Conservation (phyloP, 495 filamentous ascomycete species). For the Podospora bellae-mahoneyi region DNA sequence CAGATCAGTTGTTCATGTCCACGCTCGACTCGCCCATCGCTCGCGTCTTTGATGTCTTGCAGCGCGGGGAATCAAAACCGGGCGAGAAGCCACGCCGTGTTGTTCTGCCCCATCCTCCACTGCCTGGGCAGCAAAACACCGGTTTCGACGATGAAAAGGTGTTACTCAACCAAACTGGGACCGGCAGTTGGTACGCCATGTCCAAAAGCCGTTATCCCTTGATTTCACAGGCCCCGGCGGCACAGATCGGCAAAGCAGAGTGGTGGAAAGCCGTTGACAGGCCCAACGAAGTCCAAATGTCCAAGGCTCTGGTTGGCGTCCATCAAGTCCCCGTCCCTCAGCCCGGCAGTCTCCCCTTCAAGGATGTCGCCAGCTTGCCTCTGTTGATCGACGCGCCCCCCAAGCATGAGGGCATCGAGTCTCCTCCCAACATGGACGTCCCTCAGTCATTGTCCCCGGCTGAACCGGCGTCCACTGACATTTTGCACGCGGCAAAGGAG, state of each 20-base stretch:
- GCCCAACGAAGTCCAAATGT: slow-evolving; percentile 34
- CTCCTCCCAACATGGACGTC: neutral
- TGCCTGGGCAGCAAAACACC: slow-evolving; percentile 58
- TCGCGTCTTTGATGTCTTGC: slow-evolving; percentile 85
- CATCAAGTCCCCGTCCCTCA: slow-evolving; percentile 39
- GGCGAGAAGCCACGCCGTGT: slow-evolving; percentile 63
- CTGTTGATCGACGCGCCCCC: neutral
- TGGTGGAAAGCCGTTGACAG: slow-evolving; percentile 41
- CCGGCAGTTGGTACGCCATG: slow-evolving; percentile 89
- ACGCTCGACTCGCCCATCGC: slow-evolving; percentile 80
- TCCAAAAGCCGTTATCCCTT: slow-evolving; percentile 85
- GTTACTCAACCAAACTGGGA: slow-evolving; percentile 81
- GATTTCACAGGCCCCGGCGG: slow-evolving; percentile 67
- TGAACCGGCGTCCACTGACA: slow-evolving; percentile 25
- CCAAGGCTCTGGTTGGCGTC: slow-evolving; percentile 45
- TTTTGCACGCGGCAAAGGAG: slow-evolving; percentile 36
- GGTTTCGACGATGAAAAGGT: slow-evolving; percentile 60
- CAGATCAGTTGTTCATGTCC: slow-evolving; percentile 46
- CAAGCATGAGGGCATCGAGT: slow-evolving; percentile 2
- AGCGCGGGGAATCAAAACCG: slow-evolving; percentile 57
- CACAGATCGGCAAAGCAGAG: slow-evolving; percentile 61
- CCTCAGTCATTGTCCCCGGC: slow-evolving; percentile 10
- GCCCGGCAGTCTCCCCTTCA: slow-evolving; percentile 7
- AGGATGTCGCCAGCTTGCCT: neutral
- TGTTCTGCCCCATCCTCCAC: slow-evolving; percentile 78